phyloP scores from a whole-genome alignment of 129 eudicot genomes.

The Saposhnikovia divaricata region DNA sequence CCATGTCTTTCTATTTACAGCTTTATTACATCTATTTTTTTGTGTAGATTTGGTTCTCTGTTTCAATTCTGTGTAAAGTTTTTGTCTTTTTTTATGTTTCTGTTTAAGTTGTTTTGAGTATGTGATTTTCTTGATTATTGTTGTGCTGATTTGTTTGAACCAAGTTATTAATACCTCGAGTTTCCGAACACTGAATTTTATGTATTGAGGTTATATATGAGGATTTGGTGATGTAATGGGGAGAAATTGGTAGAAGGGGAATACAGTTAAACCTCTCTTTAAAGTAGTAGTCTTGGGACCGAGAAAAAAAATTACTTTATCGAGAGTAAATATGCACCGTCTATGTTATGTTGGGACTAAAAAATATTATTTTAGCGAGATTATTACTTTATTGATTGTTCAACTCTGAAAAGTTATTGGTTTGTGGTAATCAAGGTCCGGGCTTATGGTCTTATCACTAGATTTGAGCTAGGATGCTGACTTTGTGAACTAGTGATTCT shows the following conservation, averaged over 20 bases:
- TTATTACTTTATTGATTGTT: too few relatives aligned
- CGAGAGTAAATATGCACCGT: too few relatives aligned
- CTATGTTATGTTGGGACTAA: too few relatives aligned
- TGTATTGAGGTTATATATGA: neutral
- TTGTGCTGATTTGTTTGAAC: neutral
- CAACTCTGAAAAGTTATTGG: neutral
- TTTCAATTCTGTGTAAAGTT: neutral
- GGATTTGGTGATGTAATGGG: neutral
- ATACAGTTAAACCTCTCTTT: too few relatives aligned
- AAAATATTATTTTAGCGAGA: too few relatives aligned
- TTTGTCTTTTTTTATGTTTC: neutral
- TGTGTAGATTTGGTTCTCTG: neutral
- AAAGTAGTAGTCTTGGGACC: too few relatives aligned
- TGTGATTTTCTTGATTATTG: neutral
- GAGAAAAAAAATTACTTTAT: too few relatives aligned
- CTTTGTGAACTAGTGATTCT: neutral
- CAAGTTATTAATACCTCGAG: neutral
- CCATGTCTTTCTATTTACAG: neutral
- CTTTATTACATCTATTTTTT: neutral
- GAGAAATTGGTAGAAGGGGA: neutral
- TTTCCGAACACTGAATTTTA: neutral
- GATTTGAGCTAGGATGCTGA: neutral
- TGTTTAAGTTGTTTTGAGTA: neutral
- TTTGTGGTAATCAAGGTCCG: too few relatives aligned
- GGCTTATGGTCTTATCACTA: too few relatives aligned